Conservation (phyloP, 371 early-diverging fungal genomes). For the Mortierella sp. region DNA sequence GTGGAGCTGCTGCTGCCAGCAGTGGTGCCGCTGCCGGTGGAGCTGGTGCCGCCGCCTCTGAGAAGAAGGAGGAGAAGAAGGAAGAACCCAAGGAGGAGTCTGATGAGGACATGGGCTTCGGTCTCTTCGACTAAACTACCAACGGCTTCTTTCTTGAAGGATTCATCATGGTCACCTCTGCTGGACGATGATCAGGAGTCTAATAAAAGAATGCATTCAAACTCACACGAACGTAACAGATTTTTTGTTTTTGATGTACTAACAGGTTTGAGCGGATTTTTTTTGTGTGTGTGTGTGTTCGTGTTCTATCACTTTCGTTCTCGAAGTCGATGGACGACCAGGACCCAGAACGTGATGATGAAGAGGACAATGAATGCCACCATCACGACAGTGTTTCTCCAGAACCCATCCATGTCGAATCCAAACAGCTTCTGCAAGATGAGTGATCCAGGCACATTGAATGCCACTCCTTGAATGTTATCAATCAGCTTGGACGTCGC, state of each 20-base stretch:
- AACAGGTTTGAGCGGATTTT: too few species aligned
- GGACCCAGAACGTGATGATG: constrained; percentile 33
- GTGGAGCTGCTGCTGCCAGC: constrained; percentile 81
- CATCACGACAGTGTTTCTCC: constrained; percentile 54
- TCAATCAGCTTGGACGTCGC: constrained; percentile 33
- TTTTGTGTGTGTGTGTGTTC: too few species aligned
- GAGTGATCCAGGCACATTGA: constrained; percentile 58
- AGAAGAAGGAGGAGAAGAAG: constrained; percentile 57
- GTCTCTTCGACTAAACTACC: constrained; percentile 65
- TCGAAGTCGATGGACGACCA: constrained; percentile 42
- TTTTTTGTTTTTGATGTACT: too few species aligned
- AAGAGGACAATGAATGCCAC: constrained; percentile 35
- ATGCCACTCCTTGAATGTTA: constrained; percentile 44
- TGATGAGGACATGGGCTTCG: constrained; percentile 67
- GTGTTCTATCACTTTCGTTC: constrained; percentile 44
- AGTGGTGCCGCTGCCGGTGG: constrained; percentile 59
- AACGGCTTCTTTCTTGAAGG: neutral
- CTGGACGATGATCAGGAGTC: too few species aligned
- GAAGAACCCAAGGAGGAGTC: constrained; percentile 67
- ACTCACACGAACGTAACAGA: too few species aligned
- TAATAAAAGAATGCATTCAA: too few species aligned
- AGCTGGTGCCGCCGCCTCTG: constrained; percentile 57
- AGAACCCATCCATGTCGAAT: constrained; percentile 59
- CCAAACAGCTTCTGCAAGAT: constrained; percentile 68
- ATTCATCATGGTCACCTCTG: neutral